These are phyloP conservation scores for Beta vulgaris DNA, from an alignment of 148 eudicot genomes.

Conservation along the genomic window DNA sequence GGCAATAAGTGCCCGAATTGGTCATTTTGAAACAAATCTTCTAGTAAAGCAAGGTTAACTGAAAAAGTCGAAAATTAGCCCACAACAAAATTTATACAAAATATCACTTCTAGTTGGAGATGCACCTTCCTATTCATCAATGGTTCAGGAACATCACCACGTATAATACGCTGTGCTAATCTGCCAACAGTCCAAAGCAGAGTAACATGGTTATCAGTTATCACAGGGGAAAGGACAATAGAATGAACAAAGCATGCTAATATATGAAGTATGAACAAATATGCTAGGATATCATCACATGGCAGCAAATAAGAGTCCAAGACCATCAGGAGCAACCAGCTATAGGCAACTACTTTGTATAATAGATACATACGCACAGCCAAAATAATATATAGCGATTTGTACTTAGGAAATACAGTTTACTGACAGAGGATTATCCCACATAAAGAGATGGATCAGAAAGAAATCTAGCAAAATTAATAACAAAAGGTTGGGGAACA, in stretches of 20 bases:
- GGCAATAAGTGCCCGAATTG: neutral
- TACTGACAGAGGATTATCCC: no score
- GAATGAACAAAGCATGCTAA: neutral
- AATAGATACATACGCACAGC: no score
- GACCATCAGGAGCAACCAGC: no score
- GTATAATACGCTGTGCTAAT: constrained; percentile 93
- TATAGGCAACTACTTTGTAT: no score
- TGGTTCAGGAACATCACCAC: constrained; percentile 99
- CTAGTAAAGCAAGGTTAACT: neutral
- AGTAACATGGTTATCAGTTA: neutral
- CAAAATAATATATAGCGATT: no score
- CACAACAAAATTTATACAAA: neutral
- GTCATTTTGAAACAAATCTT: neutral
- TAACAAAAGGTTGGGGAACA: no score
- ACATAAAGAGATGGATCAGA: no score
- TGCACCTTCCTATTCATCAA: constrained; percentile 80
- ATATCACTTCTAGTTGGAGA: constrained; percentile 7
- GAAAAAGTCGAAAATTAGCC: neutral
- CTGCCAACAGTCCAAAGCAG: constrained; percentile 55
- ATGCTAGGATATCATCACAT: no score
- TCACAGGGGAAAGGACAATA: neutral
- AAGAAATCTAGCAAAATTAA: no score
- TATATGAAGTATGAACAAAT: no score
- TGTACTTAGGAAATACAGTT: no score
- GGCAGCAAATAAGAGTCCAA: no score